Evolutionary conservation across 164 flowering plant genomes (phyloP), one percentile per base, ranked within the genome.

Genomic region (Pachysandra terminalis): DNA sequence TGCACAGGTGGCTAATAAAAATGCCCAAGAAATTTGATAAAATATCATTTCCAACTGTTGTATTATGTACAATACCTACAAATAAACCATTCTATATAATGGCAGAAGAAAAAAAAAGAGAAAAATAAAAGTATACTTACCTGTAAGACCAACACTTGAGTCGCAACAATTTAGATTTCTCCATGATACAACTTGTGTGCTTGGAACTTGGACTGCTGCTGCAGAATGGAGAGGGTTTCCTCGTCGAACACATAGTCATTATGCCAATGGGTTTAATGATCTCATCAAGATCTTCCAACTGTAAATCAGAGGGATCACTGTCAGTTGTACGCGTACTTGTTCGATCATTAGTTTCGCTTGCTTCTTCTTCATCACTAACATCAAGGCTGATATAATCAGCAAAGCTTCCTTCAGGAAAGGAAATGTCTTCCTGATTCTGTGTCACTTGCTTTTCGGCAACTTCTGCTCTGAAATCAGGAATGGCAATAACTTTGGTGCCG

Each of bases 311-410:
- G 23, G 69, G 37, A 14, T 68, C 80, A 59, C 70, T 63, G 2
- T 76, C 77, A 17, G 57, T 35, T 17, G 65, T 32, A 22, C 67
- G 62, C 51, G 73, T 74, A 56, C 22, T 74, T 5, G 15, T 32
- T 1, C 23, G 35, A 60, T 66, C 70, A 63, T 54, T 56, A 55
- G 64, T 56, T 45, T 77, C 81, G 40, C 64, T 70, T 7, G 51
- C 71, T 68, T 82, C 94, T 68, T 82, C 94, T 63, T 82, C 91
- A 56, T 81, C 86, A 32, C 77, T 68, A 25, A 67, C 73, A 69
- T 75, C 86, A 67, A 95, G 82, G 82, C 89, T 77, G 37, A 95
- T 86, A 73, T 68, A 95, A 73, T 92, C 97, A 12, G 78, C 68
- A 49, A 70, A 65, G 24, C 32, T 69, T 64, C 84, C 90, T 58